Conservation (phyloP, 768 basidiomycete genomes). For the Tricholoma furcatifolium region DNA sequence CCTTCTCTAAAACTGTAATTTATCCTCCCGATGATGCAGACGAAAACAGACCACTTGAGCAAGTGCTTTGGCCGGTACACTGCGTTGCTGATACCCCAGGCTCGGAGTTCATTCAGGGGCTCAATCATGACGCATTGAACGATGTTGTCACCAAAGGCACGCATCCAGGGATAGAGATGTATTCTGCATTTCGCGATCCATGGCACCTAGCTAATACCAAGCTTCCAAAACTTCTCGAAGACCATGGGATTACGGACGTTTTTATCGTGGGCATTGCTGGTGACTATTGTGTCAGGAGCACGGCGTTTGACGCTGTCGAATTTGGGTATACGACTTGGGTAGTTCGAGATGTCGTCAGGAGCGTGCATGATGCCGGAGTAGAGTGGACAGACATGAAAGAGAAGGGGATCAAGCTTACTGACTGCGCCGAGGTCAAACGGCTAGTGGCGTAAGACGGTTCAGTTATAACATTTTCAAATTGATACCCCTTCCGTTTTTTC, state of each 20-base stretch:
- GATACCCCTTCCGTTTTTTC: too few species aligned
- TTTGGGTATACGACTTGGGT: conserved; percentile 51
- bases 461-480: too few species aligned
- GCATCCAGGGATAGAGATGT: conserved; percentile 65
- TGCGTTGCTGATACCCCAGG: conserved; percentile 65
- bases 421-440: conserved; percentile 28
- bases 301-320: conserved; percentile 53
- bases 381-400: conserved; percentile 37
- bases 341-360: conserved; percentile 46
- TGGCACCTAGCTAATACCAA: conserved; percentile 47
- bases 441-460: conserved; percentile 9
- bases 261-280: conserved; percentile 71
- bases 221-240: conserved; percentile 41
- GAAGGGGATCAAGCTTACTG: conserved; percentile 32
- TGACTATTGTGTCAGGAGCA: conserved; percentile 73
- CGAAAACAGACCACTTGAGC: conserved; percentile 34
- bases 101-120: conserved; percentile 54
- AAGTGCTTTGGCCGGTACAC: conserved; percentile 81
- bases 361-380: conserved; percentile 30
- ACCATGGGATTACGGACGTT: conserved; percentile 50
- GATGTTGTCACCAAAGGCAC: conserved; percentile 53
- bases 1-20: conserved; percentile 41
- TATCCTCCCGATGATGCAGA: conserved; percentile 37
- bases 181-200: conserved; percentile 75
- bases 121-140: conserved; percentile 42